phyloP scores from a whole-genome alignment of 345 rosid genomes.

The Isatis tinctoria region DNA sequence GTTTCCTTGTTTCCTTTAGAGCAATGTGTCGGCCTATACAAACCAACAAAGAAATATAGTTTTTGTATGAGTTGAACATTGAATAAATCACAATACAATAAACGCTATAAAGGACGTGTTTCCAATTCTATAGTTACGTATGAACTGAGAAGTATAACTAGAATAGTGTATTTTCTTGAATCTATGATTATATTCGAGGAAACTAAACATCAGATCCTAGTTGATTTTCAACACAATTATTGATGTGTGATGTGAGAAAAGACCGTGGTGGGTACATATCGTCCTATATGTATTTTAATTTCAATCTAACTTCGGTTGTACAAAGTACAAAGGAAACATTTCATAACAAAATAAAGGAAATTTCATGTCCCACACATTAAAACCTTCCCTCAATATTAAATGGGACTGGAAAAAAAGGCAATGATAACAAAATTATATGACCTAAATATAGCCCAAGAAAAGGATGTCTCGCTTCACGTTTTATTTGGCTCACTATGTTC shows the following conservation, averaged over 20 bases:
- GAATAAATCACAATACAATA: not conserved
- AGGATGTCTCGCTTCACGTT: slow-evolving; percentile 9
- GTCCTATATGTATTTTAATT: slow-evolving; percentile 10
- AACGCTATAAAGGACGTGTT: not conserved
- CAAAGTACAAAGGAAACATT: slow-evolving; percentile 22
- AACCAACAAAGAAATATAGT: not conserved
- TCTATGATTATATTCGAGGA: not conserved
- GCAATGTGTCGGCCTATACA: slow-evolving; percentile 11
- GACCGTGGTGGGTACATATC: slow-evolving; percentile 24
- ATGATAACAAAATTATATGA: slow-evolving; percentile 9
- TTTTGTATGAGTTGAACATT: not conserved
- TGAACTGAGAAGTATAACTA: slow-evolving; percentile 3
- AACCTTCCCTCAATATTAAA: not conserved
- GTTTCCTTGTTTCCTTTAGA: not conserved
- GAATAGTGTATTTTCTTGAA: not conserved
- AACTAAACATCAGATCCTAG: slow-evolving; percentile 5
- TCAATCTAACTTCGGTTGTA: slow-evolving; percentile 28
- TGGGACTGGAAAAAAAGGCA: not conserved
- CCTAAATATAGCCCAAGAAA: slow-evolving; percentile 22
- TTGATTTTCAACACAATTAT: slow-evolving; percentile 17
- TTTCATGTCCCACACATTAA: slow-evolving; percentile 14
- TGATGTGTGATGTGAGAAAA: slow-evolving; percentile 24
- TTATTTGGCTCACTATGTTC: slow-evolving; percentile 15
- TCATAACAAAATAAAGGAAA: slow-evolving; percentile 8
- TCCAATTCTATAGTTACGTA: not conserved